A percentile compares a stretch with the other conserved stretches of the same genome.
These are phyloP conservation scores for Pseudogymnoascus sp. DNA, from an alignment of 2,329 filamentous ascomycete genomes.

Conservation along the genomic window DNA sequence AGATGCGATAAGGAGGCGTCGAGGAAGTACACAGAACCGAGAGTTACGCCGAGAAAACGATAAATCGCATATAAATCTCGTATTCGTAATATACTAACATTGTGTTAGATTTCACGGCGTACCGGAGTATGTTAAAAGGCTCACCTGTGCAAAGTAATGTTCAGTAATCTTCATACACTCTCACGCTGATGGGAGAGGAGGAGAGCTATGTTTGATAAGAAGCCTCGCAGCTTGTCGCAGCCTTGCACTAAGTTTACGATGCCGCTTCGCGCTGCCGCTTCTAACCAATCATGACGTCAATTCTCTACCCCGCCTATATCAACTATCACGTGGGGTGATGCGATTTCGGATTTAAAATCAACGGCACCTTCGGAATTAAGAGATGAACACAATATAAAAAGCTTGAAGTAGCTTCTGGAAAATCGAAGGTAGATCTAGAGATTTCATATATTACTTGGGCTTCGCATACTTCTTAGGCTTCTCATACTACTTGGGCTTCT, in stretches of 20 bases:
- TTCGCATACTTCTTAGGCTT: not conserved
- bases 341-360: not conserved
- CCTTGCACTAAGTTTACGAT: conserved; percentile 3
- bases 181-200: not conserved
- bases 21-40: not conserved
- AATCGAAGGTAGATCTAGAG: not conserved
- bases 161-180: not conserved
- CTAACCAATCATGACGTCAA: conserved; percentile 3
- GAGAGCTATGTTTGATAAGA: conserved; percentile 1
- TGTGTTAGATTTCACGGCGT: not conserved
- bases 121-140: not conserved
- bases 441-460: not conserved
- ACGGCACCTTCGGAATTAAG: not conserved
- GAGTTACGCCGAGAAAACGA: not conserved
- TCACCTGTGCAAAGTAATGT: not conserved
- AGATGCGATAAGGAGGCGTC: not conserved
- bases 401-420: not conserved
- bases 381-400: not conserved
- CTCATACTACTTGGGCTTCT: not conserved
- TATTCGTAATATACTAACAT: not conserved
- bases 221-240: not conserved
- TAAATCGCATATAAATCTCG: not conserved
- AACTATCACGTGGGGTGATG: not conserved
- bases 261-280: not conserved
- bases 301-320: not conserved